These are phyloP conservation scores for Zasmidium angulare DNA, from an alignment of 2,329 filamentous ascomycete genomes.

Conservation along the genomic window DNA sequence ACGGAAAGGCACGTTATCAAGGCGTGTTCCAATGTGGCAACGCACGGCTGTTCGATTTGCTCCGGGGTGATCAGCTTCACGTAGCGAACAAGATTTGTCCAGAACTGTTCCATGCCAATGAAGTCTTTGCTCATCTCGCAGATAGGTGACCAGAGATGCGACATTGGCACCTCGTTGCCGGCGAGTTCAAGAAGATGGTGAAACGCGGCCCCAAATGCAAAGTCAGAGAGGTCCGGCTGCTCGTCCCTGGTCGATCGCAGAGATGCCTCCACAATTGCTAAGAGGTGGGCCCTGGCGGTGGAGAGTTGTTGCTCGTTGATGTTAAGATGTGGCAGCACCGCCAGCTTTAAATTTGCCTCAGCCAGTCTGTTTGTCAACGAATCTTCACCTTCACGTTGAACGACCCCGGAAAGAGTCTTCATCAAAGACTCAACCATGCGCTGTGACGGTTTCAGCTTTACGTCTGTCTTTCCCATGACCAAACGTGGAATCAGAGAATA, in stretches of 20 bases:
- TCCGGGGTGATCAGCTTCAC: conserved; percentile 15
- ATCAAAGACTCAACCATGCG: not conserved
- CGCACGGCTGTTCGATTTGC: conserved; percentile 40
- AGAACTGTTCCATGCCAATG: conserved; percentile 25
- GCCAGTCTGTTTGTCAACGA: conserved; percentile 3
- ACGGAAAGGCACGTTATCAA: conserved; percentile 73
- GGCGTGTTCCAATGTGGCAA: conserved; percentile 62
- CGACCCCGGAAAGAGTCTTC: not conserved
- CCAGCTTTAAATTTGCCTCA: conserved; percentile 16
- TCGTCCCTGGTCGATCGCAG: conserved; percentile 2
- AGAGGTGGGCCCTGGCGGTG: conserved; percentile 4
- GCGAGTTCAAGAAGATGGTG: conserved; percentile 16
- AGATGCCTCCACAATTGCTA: conserved; percentile 14
- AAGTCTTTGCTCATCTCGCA: conserved; percentile 18
- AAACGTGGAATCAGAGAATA: conserved; percentile 17
- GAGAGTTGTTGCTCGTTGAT: conserved; percentile 8
- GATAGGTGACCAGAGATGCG: conserved; percentile 21
- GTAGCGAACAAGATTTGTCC: conserved; percentile 28
- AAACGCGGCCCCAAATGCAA: conserved; percentile 25
- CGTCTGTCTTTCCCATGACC: conserved; percentile 7
- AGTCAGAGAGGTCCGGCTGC: conserved; percentile 4
- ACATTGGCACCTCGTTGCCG: not conserved
- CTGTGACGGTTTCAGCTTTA: conserved; percentile 12
- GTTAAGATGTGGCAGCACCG: conserved; percentile 20
- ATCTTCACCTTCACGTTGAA: not conserved